phyloP scores from a whole-genome alignment of 495 filamentous ascomycete species.

The Patellaria atrata region DNA sequence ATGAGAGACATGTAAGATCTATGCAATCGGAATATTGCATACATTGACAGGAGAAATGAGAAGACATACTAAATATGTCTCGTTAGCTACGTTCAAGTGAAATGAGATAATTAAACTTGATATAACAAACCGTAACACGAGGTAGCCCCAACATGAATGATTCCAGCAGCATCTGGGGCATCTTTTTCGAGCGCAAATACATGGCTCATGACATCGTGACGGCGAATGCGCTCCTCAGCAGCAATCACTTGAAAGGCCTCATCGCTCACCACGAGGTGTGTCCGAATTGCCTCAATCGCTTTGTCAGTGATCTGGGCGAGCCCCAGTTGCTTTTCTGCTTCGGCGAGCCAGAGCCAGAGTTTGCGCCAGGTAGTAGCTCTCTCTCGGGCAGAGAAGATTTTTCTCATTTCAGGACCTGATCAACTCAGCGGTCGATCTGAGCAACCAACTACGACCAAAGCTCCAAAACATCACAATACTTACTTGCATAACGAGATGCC shows the following conservation, averaged over 20 bases:
- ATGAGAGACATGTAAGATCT: too few relatives aligned
- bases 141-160: conserved; percentile 69
- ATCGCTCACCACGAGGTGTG: conserved; percentile 57
- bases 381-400: conserved; percentile 28
- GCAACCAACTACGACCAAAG: too few relatives aligned
- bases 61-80: too few relatives aligned
- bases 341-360: conserved; percentile 30
- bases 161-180: conserved; percentile 70
- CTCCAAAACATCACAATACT: too few relatives aligned
- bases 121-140: conserved; percentile 29
- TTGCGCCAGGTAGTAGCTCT: conserved; percentile 31
- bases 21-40: too few relatives aligned
- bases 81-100: too few relatives aligned
- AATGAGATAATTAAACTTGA: too few relatives aligned
- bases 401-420: conserved; percentile 32
- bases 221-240: conserved; percentile 63
- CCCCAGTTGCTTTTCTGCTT: conserved; percentile 25
- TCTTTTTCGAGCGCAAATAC: conserved; percentile 58
- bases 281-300: conserved; percentile 34
- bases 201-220: conserved; percentile 47
- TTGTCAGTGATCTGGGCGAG: conserved; percentile 19
- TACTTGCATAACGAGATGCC: conserved; percentile 27
- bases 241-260: conserved; percentile 63
- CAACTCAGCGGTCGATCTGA: too few relatives aligned
- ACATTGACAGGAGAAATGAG: too few relatives aligned